Percentiles rank a stretch among this genome's conserved stretches.
phyloP scores from a whole-genome alignment of 2,329 filamentous ascomycete genomes.

The Venturia effusa region DNA sequence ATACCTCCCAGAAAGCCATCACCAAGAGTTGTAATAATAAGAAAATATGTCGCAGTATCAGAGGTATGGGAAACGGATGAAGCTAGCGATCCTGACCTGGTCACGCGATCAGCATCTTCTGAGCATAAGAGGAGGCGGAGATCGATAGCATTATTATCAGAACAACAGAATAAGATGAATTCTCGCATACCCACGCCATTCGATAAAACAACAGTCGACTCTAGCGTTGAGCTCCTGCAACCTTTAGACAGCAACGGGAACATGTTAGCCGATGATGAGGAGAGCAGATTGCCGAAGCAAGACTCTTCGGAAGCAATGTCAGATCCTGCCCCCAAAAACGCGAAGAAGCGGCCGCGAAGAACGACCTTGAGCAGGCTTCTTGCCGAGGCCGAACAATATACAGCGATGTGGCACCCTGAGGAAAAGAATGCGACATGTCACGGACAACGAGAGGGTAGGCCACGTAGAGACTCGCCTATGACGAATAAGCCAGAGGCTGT shows the following conservation, averaged over 20 bases:
- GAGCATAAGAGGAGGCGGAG: neutral
- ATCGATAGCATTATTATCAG: neutral
- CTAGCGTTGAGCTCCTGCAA: neutral
- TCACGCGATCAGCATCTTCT: neutral
- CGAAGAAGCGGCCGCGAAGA: neutral
- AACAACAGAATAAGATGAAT: neutral
- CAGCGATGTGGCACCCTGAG: neutral
- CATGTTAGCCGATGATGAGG: neutral
- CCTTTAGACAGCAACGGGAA: neutral
- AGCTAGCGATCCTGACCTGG: neutral
- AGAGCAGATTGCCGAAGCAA: neutral
- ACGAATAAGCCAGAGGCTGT: neutral
- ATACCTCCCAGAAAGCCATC: neutral
- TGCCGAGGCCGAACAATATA: neutral
- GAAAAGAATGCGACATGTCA: neutral
- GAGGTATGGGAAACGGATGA: neutral
- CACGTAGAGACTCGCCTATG: neutral
- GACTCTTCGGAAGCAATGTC: neutral
- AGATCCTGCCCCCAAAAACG: neutral
- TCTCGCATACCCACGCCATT: neutral
- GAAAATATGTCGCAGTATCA: neutral
- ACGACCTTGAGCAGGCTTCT: neutral
- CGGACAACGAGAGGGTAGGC: neutral
- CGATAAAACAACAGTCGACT: neutral
- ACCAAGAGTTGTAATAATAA: neutral